These are phyloP conservation scores for Aaosphaeria arxii DNA, from an alignment of 2,329 filamentous ascomycete genomes.

Conservation along the genomic window DNA sequence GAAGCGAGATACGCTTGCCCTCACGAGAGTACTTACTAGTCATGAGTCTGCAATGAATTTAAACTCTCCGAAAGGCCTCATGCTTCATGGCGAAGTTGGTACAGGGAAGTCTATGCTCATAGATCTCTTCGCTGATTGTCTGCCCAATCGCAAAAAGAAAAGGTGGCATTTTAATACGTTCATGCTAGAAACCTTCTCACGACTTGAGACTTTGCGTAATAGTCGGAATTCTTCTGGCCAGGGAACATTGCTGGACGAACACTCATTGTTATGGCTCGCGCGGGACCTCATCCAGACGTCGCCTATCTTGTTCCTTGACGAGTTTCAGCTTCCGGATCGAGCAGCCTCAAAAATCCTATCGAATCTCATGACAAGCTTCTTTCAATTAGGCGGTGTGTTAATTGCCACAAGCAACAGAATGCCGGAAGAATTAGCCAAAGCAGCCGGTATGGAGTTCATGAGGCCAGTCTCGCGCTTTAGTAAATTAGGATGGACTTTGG, in stretches of 20 bases:
- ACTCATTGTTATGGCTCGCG: constrained; percentile 71
- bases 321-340: constrained; percentile 79
- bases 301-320: constrained; percentile 76
- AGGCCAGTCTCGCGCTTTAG: constrained; percentile 48
- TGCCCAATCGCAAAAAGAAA: constrained; percentile 70
- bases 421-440: constrained; percentile 77
- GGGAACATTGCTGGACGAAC: constrained; percentile 48
- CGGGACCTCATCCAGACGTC: constrained; percentile 72
- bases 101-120: constrained; percentile 85
- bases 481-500: constrained; percentile 37
- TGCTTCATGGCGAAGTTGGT: constrained; percentile 78
- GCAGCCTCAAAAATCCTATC: constrained; percentile 76
- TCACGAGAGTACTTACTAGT: constrained; percentile 66
- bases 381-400: constrained; percentile 76
- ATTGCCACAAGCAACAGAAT: constrained; percentile 80
- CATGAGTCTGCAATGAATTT: constrained; percentile 70
- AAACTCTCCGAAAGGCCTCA: constrained; percentile 69
- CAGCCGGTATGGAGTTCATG: constrained; percentile 66
- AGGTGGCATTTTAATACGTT: constrained; percentile 85
- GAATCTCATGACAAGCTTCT: constrained; percentile 75
- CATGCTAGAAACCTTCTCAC: constrained; percentile 74
- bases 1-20: constrained; percentile 53
- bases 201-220: constrained; percentile 63
- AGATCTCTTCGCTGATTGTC: constrained; percentile 73
- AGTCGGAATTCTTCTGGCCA: constrained; percentile 18